Conservation (phyloP, 768 basidiomycete genomes). For the Tephrocybe sp. region DNA sequence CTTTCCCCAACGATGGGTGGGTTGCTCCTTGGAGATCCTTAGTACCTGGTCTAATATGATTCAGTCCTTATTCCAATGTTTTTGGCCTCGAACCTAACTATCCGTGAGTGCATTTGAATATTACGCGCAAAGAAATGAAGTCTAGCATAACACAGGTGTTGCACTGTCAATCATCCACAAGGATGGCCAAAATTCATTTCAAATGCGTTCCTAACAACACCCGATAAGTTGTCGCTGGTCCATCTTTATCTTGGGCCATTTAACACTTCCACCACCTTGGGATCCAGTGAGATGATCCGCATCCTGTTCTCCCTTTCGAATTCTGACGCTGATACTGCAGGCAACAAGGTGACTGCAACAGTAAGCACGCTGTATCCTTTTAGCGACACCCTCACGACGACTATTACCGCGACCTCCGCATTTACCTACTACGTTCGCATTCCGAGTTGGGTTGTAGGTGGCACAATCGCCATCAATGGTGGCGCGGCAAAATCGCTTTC, state of each 20-base stretch:
- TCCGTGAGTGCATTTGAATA: constrained; percentile 28
- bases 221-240: constrained; percentile 39
- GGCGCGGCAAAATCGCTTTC: constrained; percentile 33
- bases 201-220: constrained; percentile 46
- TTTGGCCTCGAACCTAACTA: constrained; percentile 50
- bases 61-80: constrained; percentile 44
- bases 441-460: constrained; percentile 46
- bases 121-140: neutral
- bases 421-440: constrained; percentile 49
- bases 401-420: constrained; percentile 36
- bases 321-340: constrained; percentile 19
- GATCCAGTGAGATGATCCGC: constrained; percentile 26
- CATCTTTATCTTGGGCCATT: constrained; percentile 49
- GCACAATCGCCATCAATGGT: constrained; percentile 43
- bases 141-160: constrained; percentile 29
- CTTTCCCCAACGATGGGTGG: constrained; percentile 53
- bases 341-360: constrained; percentile 37
- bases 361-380: constrained; percentile 51
- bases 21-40: constrained; percentile 23
- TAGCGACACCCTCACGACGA: constrained; percentile 42
- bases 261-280: constrained; percentile 37
- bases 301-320: neutral
- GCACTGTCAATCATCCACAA: constrained; percentile 52
- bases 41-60: constrained; percentile 3
- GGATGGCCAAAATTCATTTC: constrained; percentile 54